phyloP scores from a whole-genome alignment of 306 rosid species.

The Ormosia emarginata region DNA sequence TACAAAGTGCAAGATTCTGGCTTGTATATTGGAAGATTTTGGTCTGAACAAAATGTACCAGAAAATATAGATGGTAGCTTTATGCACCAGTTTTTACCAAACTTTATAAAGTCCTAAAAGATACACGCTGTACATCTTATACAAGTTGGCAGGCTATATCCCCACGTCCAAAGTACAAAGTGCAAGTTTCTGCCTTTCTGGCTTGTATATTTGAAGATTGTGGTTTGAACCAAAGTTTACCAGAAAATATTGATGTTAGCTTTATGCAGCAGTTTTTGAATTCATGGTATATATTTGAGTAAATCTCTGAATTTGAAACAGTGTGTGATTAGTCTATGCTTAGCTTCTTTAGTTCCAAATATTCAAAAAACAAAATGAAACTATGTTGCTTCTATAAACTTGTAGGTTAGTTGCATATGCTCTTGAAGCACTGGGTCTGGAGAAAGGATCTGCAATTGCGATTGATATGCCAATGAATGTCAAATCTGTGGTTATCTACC shows the following conservation, averaged over 20 bases:
- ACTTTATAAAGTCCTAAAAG: not conserved
- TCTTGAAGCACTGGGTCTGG: constrained; percentile 63
- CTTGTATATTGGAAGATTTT: not conserved
- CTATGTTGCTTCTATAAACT: constrained; percentile 27
- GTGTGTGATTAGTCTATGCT: not conserved
- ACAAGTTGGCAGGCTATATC: not conserved
- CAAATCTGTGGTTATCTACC: constrained; percentile 78
- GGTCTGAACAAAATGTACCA: not conserved
- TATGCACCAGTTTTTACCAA: not conserved
- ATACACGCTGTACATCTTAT: not conserved
- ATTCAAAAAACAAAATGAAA: not conserved
- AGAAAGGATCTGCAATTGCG: constrained; percentile 86
- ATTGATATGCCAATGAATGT: constrained; percentile 96
- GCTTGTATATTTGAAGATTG: not conserved
- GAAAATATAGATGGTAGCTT: not conserved
- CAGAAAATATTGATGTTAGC: not conserved
- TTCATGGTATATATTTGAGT: not conserved
- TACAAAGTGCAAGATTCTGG: not conserved
- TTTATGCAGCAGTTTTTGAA: not conserved
- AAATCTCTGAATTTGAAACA: constrained; percentile 7
- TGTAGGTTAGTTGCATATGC: constrained; percentile 88
- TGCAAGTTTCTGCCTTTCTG: not conserved
- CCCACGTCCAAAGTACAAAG: not conserved
- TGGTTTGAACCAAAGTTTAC: not conserved
- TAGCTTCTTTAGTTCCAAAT: not conserved